phyloP scores from a whole-genome alignment of 805 yeast species.

The Candida coquimbonensis region DNA sequence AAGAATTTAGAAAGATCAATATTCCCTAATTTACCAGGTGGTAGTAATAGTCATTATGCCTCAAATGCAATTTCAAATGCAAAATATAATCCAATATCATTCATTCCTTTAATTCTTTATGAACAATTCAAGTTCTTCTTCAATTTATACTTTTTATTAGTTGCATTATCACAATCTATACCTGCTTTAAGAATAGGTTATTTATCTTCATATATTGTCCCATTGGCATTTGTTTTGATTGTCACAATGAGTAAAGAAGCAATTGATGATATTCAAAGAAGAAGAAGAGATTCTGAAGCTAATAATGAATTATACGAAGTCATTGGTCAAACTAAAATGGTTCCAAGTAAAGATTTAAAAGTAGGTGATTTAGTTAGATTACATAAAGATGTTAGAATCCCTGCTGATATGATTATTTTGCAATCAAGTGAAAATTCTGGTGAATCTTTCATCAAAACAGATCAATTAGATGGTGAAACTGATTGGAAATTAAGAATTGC shows the following conservation, averaged over 20 bases:
- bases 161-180: constrained; percentile 87
- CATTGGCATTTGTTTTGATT: constrained; percentile 83
- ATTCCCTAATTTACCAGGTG: constrained; percentile 33
- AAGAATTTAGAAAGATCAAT: constrained; percentile 33
- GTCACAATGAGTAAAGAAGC: constrained; percentile 97
- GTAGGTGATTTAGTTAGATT: constrained; percentile 83
- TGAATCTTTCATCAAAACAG: constrained; percentile 91
- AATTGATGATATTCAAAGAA: constrained; percentile 82
- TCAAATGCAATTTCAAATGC: constrained; percentile 89
- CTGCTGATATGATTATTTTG: constrained; percentile 85
- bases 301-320: constrained; percentile 80
- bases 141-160: constrained; percentile 84
- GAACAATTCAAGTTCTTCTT: constrained; percentile 97
- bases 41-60: constrained; percentile 34
- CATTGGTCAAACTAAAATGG: constrained; percentile 36
- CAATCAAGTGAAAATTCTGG: constrained; percentile 79
- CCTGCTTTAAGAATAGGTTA: constrained; percentile 92
- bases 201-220: constrained; percentile 86
- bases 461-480: constrained; percentile 97
- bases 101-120: constrained; percentile 80
- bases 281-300: constrained; percentile 85
- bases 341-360: constrained; percentile 53
- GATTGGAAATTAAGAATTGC: constrained; percentile 95
- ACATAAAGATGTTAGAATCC: constrained; percentile 79
- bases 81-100: constrained; percentile 81